phyloP scores from a whole-genome alignment of 352 stramenopile genomes.

The Phytopythium montanum region DNA sequence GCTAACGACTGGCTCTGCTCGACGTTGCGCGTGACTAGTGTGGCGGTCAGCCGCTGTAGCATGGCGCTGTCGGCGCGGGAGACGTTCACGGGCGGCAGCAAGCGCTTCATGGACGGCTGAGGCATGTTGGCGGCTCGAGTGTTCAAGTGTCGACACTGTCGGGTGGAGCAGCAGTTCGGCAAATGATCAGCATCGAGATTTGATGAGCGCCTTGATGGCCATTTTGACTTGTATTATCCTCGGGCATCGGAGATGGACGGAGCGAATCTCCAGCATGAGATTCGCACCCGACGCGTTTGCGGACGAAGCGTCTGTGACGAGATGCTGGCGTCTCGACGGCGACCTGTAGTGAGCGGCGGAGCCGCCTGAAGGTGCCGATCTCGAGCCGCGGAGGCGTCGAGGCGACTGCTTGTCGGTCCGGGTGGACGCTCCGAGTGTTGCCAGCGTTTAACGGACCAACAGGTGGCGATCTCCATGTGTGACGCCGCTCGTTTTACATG shows the following conservation, averaged over 20 bases:
- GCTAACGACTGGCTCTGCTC: conserved; percentile 19
- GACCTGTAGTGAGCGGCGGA: background rate
- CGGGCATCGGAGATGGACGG: background rate
- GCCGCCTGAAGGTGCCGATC: background rate
- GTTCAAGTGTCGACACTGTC: too few species aligned
- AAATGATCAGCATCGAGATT: too few species aligned
- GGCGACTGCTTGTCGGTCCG: background rate
- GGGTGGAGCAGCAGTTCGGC: too few species aligned
- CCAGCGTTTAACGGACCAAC: background rate
- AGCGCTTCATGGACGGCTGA: conserved; percentile 8
- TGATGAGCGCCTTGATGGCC: background rate
- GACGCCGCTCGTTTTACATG: background rate
- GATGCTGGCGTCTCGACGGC: background rate
- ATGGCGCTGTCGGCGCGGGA: conserved; percentile 16
- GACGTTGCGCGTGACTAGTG: conserved; percentile 26
- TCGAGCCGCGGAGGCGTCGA: background rate
- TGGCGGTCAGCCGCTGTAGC: conserved; percentile 18
- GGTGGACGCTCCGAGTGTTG: background rate
- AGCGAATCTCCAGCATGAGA: background rate
- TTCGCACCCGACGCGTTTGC: background rate
- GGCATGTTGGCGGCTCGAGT: background rate
- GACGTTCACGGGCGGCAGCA: conserved; percentile 17
- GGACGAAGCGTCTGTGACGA: background rate
- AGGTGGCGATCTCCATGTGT: background rate
- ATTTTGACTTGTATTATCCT: too few species aligned